Percentiles rank a stretch among this genome's conserved stretches.
Conservation (phyloP, 257 asterid genomes). For the Salvia hispanica region DNA sequence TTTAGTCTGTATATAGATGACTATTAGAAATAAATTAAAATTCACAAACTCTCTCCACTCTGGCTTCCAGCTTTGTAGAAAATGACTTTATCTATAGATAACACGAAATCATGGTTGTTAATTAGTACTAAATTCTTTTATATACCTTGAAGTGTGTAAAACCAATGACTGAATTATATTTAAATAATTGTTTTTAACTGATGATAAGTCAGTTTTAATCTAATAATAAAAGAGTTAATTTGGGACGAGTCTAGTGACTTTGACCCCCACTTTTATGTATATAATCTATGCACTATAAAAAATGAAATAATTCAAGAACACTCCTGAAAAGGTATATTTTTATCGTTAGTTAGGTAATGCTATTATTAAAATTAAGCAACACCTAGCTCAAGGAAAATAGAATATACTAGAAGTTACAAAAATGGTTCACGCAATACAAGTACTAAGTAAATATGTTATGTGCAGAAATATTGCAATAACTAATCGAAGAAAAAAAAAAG, state of each 20-base stretch:
- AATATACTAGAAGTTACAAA: not conserved
- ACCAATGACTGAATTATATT: conserved; percentile 2
- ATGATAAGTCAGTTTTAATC: conserved; percentile 3
- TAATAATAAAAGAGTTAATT: not conserved
- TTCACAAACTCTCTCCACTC: not conserved
- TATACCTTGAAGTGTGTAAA: not conserved
- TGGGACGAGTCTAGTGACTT: conserved; percentile 7
- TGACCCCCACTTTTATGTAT: not conserved
- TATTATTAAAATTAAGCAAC: too few relatives aligned
- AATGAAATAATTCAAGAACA: not conserved
- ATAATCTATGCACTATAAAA: not conserved
- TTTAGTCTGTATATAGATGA: not conserved
- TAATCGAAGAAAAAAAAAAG: too few relatives aligned
- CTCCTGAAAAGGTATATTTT: not conserved
- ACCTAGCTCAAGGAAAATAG: not conserved
- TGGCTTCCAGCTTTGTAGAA: conserved; percentile 20
- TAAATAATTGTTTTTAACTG: not conserved
- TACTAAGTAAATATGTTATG: too few relatives aligned
- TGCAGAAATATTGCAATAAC: too few relatives aligned
- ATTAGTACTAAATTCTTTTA: not conserved
- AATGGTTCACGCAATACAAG: too few relatives aligned
- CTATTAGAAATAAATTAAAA: not conserved
- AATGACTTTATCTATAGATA: not conserved
- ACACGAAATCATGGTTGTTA: not conserved
- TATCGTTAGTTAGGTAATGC: not conserved